Evolutionary conservation across 305 asterid genomes (phyloP).

Genomic region (Withania somnifera): DNA sequence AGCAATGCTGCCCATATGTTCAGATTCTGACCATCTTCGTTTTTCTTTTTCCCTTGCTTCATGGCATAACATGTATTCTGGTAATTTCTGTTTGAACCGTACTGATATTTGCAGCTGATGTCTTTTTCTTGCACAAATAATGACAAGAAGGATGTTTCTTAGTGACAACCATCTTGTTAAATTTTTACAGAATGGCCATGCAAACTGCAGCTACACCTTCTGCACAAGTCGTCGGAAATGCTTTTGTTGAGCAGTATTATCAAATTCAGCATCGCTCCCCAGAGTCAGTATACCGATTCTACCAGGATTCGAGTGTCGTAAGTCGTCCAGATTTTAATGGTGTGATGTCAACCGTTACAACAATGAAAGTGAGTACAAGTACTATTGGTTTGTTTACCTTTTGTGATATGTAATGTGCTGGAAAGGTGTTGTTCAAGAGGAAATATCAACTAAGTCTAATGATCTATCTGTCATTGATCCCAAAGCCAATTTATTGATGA

Average conservation of each 20-base stretch:
- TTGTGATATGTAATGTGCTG: neutral
- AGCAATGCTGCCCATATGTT: neutral
- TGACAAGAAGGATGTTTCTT: neutral
- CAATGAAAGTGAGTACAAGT: constrained; percentile 55
- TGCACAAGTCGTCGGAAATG: constrained; percentile 90
- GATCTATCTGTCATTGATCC: neutral
- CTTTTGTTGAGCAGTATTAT: constrained; percentile 94
- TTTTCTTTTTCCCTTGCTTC: neutral
- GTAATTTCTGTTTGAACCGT: neutral
- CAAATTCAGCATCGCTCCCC: constrained; percentile 81
- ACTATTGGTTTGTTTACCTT: neutral
- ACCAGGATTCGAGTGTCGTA: constrained; percentile 62
- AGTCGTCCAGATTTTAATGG: constrained; percentile 81
- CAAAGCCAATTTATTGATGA: neutral
- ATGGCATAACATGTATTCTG: neutral
- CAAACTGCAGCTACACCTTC: constrained; percentile 34
- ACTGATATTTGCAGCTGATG: neutral
- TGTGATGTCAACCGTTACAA: constrained; percentile 57
- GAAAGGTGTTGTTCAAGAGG: neutral
- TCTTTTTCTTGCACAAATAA: neutral
- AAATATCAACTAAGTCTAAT: neutral
- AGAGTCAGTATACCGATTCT: constrained; percentile 64
- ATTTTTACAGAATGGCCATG: constrained; percentile 36
- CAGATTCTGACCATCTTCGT: neutral
- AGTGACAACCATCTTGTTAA: neutral